Evolutionary conservation across 768 basidiomycete species (phyloP).

Genomic region (Leccinum arenicola): DNA sequence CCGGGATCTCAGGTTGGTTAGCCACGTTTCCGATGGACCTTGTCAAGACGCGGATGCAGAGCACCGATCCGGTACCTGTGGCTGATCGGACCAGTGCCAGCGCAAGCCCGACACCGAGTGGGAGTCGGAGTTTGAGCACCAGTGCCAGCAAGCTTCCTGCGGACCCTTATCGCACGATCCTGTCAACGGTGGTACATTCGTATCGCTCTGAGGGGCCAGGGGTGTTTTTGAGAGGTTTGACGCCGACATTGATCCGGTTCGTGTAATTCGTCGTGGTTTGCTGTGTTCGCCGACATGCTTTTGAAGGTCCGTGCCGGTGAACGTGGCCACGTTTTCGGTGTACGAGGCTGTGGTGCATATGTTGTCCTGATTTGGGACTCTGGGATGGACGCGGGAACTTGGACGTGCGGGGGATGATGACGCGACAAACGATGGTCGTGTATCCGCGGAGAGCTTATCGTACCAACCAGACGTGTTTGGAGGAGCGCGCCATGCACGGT

Average conservation of each 20-base stretch:
- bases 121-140: not conserved
- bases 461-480: no score
- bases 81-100: not conserved
- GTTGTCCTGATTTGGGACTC: slow-evolving; percentile 21
- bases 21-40: slow-evolving; percentile 87
- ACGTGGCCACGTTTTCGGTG: slow-evolving; percentile 76
- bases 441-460: not conserved
- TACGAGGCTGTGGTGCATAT: slow-evolving; percentile 60
- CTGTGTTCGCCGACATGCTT: slow-evolving; percentile 2
- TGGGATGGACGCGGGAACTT: not conserved
- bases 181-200: slow-evolving; percentile 56
- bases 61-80: slow-evolving; percentile 23
- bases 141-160: not conserved
- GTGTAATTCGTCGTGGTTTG: slow-evolving; percentile 1
- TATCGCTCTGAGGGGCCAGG: slow-evolving; percentile 61
- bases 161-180: slow-evolving; percentile 58
- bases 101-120: not conserved
- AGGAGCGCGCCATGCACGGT: no score
- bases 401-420: not conserved
- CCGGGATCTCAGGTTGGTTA: slow-evolving; percentile 76
- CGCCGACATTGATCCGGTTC: slow-evolving; percentile 78
- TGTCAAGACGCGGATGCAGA: slow-evolving; percentile 87
- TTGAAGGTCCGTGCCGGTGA: slow-evolving; percentile 75
- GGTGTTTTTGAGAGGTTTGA: slow-evolving; percentile 76
- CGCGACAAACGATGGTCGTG: not conserved